These are phyloP conservation scores for Hypoxylon sp. DNA, from an alignment of 2,329 filamentous ascomycete species.

Conservation along the genomic window DNA sequence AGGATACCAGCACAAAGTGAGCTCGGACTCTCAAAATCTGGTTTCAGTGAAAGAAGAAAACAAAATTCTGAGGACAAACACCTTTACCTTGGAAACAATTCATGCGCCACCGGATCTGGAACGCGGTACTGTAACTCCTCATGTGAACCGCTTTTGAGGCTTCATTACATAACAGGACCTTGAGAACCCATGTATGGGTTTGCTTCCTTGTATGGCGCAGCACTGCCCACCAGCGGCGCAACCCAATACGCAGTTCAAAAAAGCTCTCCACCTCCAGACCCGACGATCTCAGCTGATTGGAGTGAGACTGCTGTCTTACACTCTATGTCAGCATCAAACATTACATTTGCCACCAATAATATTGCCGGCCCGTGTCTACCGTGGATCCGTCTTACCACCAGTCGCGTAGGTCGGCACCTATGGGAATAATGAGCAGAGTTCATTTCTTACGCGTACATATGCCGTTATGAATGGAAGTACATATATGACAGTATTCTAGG, in stretches of 20 bases:
- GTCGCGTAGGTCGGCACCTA: background rate
- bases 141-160: conserved; percentile 7
- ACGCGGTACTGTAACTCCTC: conserved; percentile 1
- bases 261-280: conserved; percentile 3
- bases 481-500: conserved; percentile 1
- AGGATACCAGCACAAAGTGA: conserved; percentile 18
- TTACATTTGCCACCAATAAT: conserved; percentile 7
- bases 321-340: conserved; percentile 1
- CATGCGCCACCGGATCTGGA: conserved; percentile 8
- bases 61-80: conserved; percentile 18
- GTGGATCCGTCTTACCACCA: conserved; percentile 4
- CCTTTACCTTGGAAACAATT: conserved; percentile 9
- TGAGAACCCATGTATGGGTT: conserved; percentile 1
- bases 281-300: conserved; percentile 10
- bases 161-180: background rate
- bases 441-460: background rate
- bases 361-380: conserved; percentile 1
- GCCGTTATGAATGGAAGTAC: conserved; percentile 9
- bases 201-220: conserved; percentile 5
- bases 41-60: conserved; percentile 9
- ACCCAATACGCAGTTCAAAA: background rate
- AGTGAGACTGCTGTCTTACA: conserved; percentile 10
- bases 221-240: background rate
- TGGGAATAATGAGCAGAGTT: conserved; percentile 6
- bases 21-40: conserved; percentile 15